These are phyloP conservation scores for Pisolithus tinctorius DNA, from an alignment of 768 basidiomycete genomes.

Conservation along the genomic window DNA sequence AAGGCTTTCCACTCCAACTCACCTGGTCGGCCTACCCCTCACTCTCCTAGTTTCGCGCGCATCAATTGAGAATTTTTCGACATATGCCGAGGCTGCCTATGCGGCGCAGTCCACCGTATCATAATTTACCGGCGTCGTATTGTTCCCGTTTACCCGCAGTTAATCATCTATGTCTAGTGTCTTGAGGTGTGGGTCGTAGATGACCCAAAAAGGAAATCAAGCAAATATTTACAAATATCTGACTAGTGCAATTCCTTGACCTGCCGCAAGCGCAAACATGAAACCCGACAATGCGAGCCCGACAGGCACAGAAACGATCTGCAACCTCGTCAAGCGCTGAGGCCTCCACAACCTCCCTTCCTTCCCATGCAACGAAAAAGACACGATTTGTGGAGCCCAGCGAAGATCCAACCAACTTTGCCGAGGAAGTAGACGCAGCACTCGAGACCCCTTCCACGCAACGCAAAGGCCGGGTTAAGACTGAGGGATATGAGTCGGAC, in stretches of 20 bases:
- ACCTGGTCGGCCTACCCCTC: slow-evolving; percentile 37
- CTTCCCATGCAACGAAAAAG: slow-evolving; percentile 44
- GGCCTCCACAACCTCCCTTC: slow-evolving; percentile 22
- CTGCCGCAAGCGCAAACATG: background rate
- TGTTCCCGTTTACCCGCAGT: background rate
- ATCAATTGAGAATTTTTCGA: slow-evolving; percentile 51
- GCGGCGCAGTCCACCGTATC: slow-evolving; percentile 14
- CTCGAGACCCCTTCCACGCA: slow-evolving; percentile 59
- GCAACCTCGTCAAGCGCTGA: slow-evolving; percentile 29
- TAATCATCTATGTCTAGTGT: background rate
- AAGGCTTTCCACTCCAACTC: slow-evolving; percentile 41
- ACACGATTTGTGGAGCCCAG: slow-evolving; percentile 73
- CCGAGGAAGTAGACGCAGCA: slow-evolving; percentile 67
- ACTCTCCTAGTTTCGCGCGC: slow-evolving; percentile 50
- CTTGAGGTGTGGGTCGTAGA: background rate
- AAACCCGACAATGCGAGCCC: slow-evolving; percentile 26
- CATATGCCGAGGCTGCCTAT: slow-evolving; percentile 50
- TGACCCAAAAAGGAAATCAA: background rate
- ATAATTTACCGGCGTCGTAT: background rate
- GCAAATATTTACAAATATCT: slow-evolving; percentile 19
- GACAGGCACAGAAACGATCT: slow-evolving; percentile 37
- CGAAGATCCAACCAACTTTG: slow-evolving; percentile 71
- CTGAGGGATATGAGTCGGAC: slow-evolving; percentile 89
- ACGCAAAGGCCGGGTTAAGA: slow-evolving; percentile 71
- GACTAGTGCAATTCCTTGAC: background rate